A percentile compares a stretch with the other conserved stretches of the same genome.
Conservation (phyloP, 441 rosid species). For the Gossypium schwendimanii region DNA sequence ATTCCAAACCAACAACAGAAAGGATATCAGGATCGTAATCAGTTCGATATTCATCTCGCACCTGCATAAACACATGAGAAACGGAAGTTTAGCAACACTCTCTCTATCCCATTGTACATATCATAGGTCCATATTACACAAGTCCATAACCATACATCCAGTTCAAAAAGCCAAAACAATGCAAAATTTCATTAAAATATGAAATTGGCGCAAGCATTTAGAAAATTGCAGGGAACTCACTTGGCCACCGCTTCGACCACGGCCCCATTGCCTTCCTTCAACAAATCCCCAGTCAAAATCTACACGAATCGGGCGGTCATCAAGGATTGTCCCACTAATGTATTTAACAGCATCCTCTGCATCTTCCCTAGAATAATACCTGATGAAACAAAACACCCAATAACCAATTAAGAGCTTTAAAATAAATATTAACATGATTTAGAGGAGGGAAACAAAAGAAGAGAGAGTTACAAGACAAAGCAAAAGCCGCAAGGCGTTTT, state of each 20-base stretch:
- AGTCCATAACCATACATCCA: background rate
- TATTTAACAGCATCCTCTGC: slow-evolving; percentile 90
- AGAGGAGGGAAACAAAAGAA: background rate
- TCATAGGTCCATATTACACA: background rate
- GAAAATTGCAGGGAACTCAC: slow-evolving; percentile 28
- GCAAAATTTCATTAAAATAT: background rate
- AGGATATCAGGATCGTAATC: slow-evolving; percentile 99
- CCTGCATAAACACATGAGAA: slow-evolving; percentile 39
- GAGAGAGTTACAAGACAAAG: slow-evolving; percentile 58
- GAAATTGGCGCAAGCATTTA: background rate
- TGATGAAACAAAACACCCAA: slow-evolving; percentile 11
- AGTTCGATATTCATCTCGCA: slow-evolving; percentile 95
- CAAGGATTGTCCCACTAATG: slow-evolving; percentile 90
- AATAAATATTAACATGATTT: background rate
- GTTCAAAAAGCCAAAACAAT: background rate
- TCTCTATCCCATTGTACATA: background rate
- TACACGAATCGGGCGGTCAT: slow-evolving; percentile 93
- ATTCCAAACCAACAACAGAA: slow-evolving; percentile 14
- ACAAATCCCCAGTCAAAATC: slow-evolving; percentile 98
- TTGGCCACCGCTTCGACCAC: slow-evolving; percentile 98
- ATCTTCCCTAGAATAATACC: slow-evolving; percentile 94
- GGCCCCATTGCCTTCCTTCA: slow-evolving; percentile 99
- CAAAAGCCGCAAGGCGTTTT: slow-evolving; percentile 98
- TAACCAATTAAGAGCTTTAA: background rate
- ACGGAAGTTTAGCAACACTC: background rate